Evolutionary conservation across 2,329 filamentous ascomycete genomes (phyloP), one percentile per base, ranked within the genome.

Genomic region (Zymoseptoria tritici): DNA sequence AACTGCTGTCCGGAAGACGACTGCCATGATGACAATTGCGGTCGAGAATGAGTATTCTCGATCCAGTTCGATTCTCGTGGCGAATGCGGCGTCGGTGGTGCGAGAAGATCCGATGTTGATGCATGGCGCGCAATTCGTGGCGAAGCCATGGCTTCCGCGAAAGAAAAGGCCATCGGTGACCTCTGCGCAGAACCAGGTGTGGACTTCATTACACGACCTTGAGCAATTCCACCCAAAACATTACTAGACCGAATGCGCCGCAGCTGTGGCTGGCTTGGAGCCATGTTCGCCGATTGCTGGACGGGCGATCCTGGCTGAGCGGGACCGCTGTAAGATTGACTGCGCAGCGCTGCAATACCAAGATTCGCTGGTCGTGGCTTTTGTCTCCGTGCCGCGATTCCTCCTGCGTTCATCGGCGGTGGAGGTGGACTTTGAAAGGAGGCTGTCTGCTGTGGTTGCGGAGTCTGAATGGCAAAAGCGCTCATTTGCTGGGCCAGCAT

Each of bases 181-280:
- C 78, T 75, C 64, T 80, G 79, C 21, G 78, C 75, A 21, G 78
- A 76, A 53, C 77, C 74, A 24, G 74, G 70, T 36, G 68, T 71
- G 1, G 73, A 70, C 62, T 81, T 81, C 62, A 79, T 77, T 22
- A 81, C 73, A 52, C 79, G 77, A 19, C 78, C 77, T 24, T 72
- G 68, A 6, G 68, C 71, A 58, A 75, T 66, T 54, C 70, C 73
- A 58, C 74, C 76, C 58, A 80, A 72, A 9, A 77, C 76, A 52
- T 74, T 77, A 13, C 78, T 77, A 11, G 79, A 81, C 55, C 77
- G 72, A 55, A 81, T 81, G 26, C 78, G 76, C 36, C 79, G 77
- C 13, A 81, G 70, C 49, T 63, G 83, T 83, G 4, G 82, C 91
- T 64, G 88, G 82, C 68, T 89, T 91, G 75, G 86, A 29, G 16